These are phyloP conservation scores for Rhynchospora breviuscula DNA, from an alignment of 176 grass and related monocot genomes.

Conservation along the genomic window DNA sequence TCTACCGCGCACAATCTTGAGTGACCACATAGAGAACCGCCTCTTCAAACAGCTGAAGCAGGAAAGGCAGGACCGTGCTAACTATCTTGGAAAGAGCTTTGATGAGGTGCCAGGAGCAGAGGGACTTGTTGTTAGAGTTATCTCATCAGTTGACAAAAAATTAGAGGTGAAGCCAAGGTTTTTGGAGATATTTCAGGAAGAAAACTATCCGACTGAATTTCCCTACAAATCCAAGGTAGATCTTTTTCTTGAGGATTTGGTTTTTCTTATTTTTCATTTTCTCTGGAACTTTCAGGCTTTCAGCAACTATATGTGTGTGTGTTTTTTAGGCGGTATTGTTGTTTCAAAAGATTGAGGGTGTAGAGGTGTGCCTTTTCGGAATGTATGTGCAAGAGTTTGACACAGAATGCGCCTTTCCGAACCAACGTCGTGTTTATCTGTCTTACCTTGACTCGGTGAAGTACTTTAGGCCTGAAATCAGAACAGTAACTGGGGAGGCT, in stretches of 20 bases:
- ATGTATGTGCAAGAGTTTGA: slow-evolving; percentile 99
- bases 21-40: slow-evolving; percentile 83
- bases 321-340: slow-evolving; percentile 73
- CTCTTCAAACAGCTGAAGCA: slow-evolving; percentile 62
- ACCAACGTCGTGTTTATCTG: slow-evolving; percentile 81
- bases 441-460: slow-evolving; percentile 98
- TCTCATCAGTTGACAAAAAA: slow-evolving; percentile 98
- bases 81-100: slow-evolving; percentile 40
- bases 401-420: slow-evolving; percentile 70
- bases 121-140: slow-evolving; percentile 93
- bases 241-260: slow-evolving; percentile 21
- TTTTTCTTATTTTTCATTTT: background rate
- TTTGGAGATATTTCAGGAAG: slow-evolving; percentile 91
- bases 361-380: slow-evolving; percentile 97
- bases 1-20: slow-evolving; percentile 75
- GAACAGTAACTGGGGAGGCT: slow-evolving; percentile 68
- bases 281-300: background rate
- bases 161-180: slow-evolving; percentile 91
- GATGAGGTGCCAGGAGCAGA: slow-evolving; percentile 90
- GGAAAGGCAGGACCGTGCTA: slow-evolving; percentile 70
- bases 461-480: slow-evolving; percentile 95
- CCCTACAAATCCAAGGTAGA: slow-evolving; percentile 92
- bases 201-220: slow-evolving; percentile 89
- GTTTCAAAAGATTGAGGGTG: slow-evolving; percentile 99
- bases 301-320: background rate